Percentiles rank a stretch among this genome's conserved stretches.
These are phyloP conservation scores for Asterochloris erici DNA, from an alignment of 139 green algal genomes.

Conservation along the genomic window DNA sequence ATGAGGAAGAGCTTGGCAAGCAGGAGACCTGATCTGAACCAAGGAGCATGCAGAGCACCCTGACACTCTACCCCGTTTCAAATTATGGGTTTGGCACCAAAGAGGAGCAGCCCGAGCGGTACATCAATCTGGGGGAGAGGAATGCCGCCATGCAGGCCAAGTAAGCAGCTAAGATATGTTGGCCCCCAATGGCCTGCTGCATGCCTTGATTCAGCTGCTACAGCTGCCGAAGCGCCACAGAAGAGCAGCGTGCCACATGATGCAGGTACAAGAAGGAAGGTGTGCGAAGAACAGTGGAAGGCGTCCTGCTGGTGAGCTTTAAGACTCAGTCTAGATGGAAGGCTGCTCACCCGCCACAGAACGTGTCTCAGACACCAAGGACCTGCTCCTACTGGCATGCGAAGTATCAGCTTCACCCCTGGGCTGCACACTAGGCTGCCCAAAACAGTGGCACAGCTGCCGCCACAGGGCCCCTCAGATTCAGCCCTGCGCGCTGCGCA, in stretches of 20 bases:
- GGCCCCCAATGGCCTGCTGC: not conserved
- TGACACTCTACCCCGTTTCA: constrained; percentile 72
- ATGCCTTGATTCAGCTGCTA: not conserved
- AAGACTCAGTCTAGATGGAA: not conserved
- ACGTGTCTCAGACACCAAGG: not conserved
- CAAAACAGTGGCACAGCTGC: not conserved
- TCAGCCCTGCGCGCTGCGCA: not conserved
- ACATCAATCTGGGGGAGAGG: constrained; percentile 65
- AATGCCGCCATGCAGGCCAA: constrained; percentile 73
- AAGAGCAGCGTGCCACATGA: no score
- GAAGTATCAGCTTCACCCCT: not conserved
- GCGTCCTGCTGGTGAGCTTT: constrained; percentile 66
- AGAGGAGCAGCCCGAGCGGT: constrained; percentile 5
- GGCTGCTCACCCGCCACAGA: not conserved
- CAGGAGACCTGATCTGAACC: no score
- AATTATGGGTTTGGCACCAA: constrained; percentile 94
- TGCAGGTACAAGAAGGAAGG: constrained; percentile 84
- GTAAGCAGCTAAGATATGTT: constrained; percentile 40
- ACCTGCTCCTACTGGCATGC: not conserved
- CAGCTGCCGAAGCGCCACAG: no score
- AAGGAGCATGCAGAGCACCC: constrained; percentile 27
- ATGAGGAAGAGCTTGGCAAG: no score
- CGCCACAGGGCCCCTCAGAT: not conserved
- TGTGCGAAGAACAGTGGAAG: constrained; percentile 80
- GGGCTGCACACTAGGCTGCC: no score